A percentile compares a stretch with the other conserved stretches of the same genome.
phyloP scores from a whole-genome alignment of 1,139 yeast genomes.

The Blastobotrys proliferans region DNA sequence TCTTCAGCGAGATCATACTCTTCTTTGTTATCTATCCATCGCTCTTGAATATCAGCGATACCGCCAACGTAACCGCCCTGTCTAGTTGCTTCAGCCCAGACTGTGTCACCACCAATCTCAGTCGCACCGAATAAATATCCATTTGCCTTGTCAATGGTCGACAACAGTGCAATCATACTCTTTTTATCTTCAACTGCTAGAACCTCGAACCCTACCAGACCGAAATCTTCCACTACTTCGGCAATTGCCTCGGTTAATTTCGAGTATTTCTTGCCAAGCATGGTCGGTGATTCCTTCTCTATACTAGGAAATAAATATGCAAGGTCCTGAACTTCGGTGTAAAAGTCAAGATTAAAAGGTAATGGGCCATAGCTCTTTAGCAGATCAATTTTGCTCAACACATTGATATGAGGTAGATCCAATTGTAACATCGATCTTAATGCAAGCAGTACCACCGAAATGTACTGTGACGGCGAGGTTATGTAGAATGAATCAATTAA shows the following conservation, averaged over 20 bases:
- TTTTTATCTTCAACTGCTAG: constrained; percentile 86
- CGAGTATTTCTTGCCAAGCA: constrained; percentile 60
- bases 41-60: constrained; percentile 76
- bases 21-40: constrained; percentile 90
- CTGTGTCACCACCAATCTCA: constrained; percentile 91
- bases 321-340: constrained; percentile 89
- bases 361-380: constrained; percentile 61
- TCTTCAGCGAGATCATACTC: constrained; percentile 64
- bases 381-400: constrained; percentile 84
- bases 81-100: constrained; percentile 93
- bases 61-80: constrained; percentile 58
- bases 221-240: constrained; percentile 81
- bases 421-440: constrained; percentile 88
- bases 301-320: constrained; percentile 62
- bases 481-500: constrained; percentile 82
- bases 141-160: constrained; percentile 80
- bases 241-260: constrained; percentile 73
- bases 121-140: constrained; percentile 92
- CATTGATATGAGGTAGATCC: constrained; percentile 91
- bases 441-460: constrained; percentile 77
- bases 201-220: constrained; percentile 84
- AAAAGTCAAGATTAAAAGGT: constrained; percentile 69
- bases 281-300: constrained; percentile 61
- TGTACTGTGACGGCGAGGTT: constrained; percentile 84
- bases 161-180: constrained; percentile 78